Evolutionary conservation across 805 yeast species (phyloP).

Genomic region (Candida yuanshanica): DNA sequence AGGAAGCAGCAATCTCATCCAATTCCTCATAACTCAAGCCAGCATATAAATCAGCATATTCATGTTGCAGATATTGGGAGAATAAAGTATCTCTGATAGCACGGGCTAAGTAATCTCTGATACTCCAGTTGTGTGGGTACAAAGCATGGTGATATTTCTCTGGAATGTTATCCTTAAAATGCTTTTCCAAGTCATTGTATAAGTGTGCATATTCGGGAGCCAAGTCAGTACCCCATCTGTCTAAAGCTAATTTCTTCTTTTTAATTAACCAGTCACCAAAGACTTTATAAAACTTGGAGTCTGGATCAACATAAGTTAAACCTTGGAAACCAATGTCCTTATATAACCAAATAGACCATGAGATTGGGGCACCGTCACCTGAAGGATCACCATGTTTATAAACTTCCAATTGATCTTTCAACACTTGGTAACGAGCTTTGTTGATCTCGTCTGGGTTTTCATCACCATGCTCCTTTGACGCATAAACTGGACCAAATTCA

Average conservation of each 20-base stretch:
- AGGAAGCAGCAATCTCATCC: constrained; percentile 46
- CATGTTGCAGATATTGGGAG: constrained; percentile 38
- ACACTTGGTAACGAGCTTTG: constrained; percentile 34
- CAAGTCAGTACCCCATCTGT: constrained; percentile 45
- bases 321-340: constrained; percentile 51
- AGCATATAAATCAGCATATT: constrained; percentile 39
- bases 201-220: constrained; percentile 33
- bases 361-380: constrained; percentile 38
- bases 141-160: constrained; percentile 33
- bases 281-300: constrained; percentile 37
- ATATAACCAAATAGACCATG: constrained; percentile 50
- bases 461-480: constrained; percentile 39
- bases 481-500: constrained; percentile 47
- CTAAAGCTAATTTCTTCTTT: constrained; percentile 41
- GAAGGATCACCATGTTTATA: constrained; percentile 43
- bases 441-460: constrained; percentile 32
- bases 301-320: constrained; percentile 39
- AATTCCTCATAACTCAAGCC: constrained; percentile 39
- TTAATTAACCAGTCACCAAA: constrained; percentile 38
- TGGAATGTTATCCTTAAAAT: constrained; percentile 35
- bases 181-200: constrained; percentile 32
- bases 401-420: constrained; percentile 40
- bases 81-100: constrained; percentile 38
- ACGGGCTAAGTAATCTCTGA: constrained; percentile 32
- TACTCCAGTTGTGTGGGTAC: constrained; percentile 38